Conservation (phyloP, 495 filamentous ascomycete species). For the Amphirosellinia nigrospora region DNA sequence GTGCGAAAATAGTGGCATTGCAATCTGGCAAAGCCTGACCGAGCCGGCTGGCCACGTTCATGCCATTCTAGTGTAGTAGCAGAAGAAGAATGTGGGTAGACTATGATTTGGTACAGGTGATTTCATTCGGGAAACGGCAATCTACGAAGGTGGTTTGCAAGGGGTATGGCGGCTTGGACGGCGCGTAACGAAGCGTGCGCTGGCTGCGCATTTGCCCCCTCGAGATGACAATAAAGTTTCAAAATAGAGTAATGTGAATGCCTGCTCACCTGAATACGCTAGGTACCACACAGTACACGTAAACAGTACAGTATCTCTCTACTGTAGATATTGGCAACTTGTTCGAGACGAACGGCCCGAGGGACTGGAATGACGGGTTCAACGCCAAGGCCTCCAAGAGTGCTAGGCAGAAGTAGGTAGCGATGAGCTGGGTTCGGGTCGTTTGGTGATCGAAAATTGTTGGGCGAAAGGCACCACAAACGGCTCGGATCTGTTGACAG, state of each 20-base stretch:
- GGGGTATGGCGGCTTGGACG: conserved; percentile 17
- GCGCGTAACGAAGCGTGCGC: conserved; percentile 17
- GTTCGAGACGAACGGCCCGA: conserved; percentile 3
- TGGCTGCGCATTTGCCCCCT: conserved; percentile 12
- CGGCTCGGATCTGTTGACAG: conserved; percentile 11
- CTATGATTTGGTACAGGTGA: conserved; percentile 11
- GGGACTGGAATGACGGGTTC: conserved; percentile 19
- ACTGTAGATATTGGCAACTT: too few species aligned
- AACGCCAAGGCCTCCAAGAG: conserved; percentile 16
- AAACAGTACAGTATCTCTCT: too few species aligned
- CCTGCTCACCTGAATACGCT: conserved; percentile 22
- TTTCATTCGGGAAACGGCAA: conserved; percentile 21
- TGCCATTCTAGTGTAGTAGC: background rate
- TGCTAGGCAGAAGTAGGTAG: too few species aligned
- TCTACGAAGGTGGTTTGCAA: conserved; percentile 8
- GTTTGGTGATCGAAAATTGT: conserved; percentile 14
- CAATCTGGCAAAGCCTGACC: conserved; percentile 17
- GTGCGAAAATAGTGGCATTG: conserved; percentile 2
- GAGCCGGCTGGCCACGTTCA: background rate
- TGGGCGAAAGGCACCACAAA: background rate
- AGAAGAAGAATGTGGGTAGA: conserved; percentile 9
- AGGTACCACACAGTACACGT: background rate
- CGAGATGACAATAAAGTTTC: conserved; percentile 14
- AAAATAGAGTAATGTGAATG: conserved; percentile 12
- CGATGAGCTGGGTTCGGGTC: conserved; percentile 6